Evolutionary conservation across 2,329 filamentous ascomycete genomes (phyloP).

Genomic region (Pochonia chlamydosporia): DNA sequence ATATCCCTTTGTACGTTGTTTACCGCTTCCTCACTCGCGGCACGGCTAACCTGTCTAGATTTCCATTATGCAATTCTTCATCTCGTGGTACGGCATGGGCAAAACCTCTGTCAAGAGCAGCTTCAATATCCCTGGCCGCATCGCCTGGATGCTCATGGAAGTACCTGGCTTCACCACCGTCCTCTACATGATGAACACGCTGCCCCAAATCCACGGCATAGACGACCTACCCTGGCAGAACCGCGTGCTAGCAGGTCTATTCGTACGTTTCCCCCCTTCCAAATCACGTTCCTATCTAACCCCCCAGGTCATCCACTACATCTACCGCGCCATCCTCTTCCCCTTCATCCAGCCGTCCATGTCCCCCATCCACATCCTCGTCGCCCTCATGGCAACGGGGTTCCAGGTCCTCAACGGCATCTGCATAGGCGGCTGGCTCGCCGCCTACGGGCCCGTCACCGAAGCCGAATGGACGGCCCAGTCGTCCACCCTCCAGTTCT

Average conservation of each 20-base stretch:
- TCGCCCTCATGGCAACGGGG: slow-evolving; percentile 56
- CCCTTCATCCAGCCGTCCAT: slow-evolving; percentile 86
- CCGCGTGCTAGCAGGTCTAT: slow-evolving; percentile 66
- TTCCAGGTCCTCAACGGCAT: slow-evolving; percentile 83
- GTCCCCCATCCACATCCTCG: slow-evolving; percentile 73
- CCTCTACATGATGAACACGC: slow-evolving; percentile 69
- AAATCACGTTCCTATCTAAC: not conserved
- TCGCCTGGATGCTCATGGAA: slow-evolving; percentile 89
- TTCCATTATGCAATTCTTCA: slow-evolving; percentile 66
- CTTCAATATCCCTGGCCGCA: slow-evolving; percentile 82
- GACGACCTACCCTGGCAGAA: slow-evolving; percentile 68
- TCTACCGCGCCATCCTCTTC: slow-evolving; percentile 79
- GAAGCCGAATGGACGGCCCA: slow-evolving; percentile 40
- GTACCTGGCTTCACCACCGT: slow-evolving; percentile 69
- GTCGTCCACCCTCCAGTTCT: slow-evolving; percentile 41
- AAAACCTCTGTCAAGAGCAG: slow-evolving; percentile 74
- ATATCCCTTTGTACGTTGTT: slow-evolving; percentile 41
- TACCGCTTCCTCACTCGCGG: slow-evolving; percentile 6
- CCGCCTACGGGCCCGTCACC: slow-evolving; percentile 68
- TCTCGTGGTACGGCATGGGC: slow-evolving; percentile 83
- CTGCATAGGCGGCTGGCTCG: slow-evolving; percentile 74
- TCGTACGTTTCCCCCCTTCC: slow-evolving; percentile 33
- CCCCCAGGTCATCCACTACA: slow-evolving; percentile 70
- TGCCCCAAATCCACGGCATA: slow-evolving; percentile 55
- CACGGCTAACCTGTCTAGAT: slow-evolving; percentile 42